Conservation (phyloP, 108 stramenopile genomes). For the Fistulifera pelliculosa region DNA sequence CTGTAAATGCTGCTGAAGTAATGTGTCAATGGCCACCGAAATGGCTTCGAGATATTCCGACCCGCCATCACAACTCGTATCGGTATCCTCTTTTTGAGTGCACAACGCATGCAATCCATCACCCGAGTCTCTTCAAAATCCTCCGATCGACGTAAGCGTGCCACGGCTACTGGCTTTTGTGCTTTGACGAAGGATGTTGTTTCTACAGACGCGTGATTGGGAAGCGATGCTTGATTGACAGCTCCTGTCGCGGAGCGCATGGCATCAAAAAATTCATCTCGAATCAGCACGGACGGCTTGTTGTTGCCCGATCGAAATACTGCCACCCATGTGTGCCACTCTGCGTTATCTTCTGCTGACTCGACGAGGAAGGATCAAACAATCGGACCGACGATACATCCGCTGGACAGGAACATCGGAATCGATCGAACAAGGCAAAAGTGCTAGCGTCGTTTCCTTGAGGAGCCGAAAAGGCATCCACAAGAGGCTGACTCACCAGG, state of each 20-base stretch:
- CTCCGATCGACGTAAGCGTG: slow-evolving; percentile 36
- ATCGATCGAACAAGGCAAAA: slow-evolving; percentile 39
- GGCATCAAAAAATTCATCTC: slow-evolving; percentile 69
- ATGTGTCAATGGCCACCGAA: slow-evolving; percentile 59
- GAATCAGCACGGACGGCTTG: slow-evolving; percentile 62
- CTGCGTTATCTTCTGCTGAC: slow-evolving; percentile 10
- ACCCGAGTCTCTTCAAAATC: slow-evolving; percentile 26
- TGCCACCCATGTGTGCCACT: slow-evolving; percentile 47
- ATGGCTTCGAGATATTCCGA: slow-evolving; percentile 74
- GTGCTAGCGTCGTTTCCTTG: no score
- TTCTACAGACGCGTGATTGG: slow-evolving; percentile 8
- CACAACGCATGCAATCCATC: slow-evolving; percentile 66
- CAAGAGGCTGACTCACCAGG: neutral
- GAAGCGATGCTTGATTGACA: slow-evolving; percentile 19
- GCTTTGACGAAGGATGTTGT: slow-evolving; percentile 1
- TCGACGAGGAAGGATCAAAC: slow-evolving; percentile 39
- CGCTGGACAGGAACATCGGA: slow-evolving; percentile 50
- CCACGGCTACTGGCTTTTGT: slow-evolving; percentile 62
- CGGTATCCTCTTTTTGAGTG: slow-evolving; percentile 66
- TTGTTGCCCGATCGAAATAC: slow-evolving; percentile 74
- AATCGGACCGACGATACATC: slow-evolving; percentile 26
- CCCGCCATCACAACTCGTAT: slow-evolving; percentile 71
- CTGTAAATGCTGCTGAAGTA: slow-evolving; percentile 41
- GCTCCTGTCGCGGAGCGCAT: slow-evolving; percentile 53
- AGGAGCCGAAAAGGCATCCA: neutral